Conservation (phyloP, 2,329 filamentous ascomycete genomes). For the Aspergillus sp. region DNA sequence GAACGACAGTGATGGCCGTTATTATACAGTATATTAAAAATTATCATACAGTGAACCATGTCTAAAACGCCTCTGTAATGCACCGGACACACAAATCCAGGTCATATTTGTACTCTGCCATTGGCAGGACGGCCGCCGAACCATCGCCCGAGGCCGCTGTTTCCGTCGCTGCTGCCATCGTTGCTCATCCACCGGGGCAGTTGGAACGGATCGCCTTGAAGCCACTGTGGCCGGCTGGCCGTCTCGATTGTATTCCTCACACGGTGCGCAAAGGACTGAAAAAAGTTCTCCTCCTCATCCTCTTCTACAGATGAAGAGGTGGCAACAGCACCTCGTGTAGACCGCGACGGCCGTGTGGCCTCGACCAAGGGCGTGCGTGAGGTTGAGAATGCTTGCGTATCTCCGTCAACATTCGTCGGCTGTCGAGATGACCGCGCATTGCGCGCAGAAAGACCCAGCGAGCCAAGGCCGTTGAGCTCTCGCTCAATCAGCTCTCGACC, state of each 20-base stretch:
- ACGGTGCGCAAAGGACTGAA: conserved; percentile 79
- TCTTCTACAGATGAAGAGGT: conserved; percentile 53
- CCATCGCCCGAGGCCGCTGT: conserved; percentile 41
- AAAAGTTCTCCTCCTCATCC: conserved; percentile 80
- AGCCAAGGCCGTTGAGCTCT: conserved; percentile 70
- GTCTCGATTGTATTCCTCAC: conserved; percentile 92
- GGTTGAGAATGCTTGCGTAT: conserved; percentile 35
- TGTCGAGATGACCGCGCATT: conserved; percentile 35
- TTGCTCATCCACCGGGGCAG: conserved; percentile 81
- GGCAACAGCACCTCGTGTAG: conserved; percentile 38
- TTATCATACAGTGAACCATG: conserved; percentile 19
- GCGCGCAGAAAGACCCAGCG: conserved; percentile 45
- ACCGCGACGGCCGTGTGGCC: conserved; percentile 32
- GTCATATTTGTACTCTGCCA: conserved; percentile 46
- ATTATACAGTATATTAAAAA: conserved; percentile 7
- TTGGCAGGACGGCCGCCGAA: conserved; percentile 47
- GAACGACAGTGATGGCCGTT: neutral
- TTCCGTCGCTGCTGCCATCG: conserved; percentile 46
- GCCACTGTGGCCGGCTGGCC: conserved; percentile 79
- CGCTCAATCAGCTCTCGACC: conserved; percentile 88
- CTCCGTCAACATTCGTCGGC: conserved; percentile 30
- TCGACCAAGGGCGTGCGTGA: conserved; percentile 39
- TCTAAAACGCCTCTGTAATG: conserved; percentile 33
- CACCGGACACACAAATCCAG: conserved; percentile 13
- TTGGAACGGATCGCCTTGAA: conserved; percentile 74